Percentiles rank a stretch among this genome's conserved stretches.
phyloP scores from a whole-genome alignment of 192 early-diverging fungal genomes.

The Coemansia sp. region DNA sequence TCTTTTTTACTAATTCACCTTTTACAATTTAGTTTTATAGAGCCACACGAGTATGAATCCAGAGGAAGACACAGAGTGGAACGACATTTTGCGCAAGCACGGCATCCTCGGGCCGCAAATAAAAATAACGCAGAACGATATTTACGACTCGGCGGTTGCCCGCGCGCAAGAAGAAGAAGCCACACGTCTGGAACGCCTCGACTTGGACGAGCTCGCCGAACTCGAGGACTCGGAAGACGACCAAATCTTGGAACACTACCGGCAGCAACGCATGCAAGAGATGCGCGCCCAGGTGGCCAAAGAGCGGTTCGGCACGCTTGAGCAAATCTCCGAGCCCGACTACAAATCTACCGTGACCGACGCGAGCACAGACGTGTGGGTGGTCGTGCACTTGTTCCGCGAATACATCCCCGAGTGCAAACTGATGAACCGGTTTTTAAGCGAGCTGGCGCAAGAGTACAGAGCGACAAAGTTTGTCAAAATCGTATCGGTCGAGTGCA shows the following conservation, averaged over 20 bases:
- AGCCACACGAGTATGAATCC: slow-evolving; percentile 53
- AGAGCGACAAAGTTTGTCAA: slow-evolving; percentile 91
- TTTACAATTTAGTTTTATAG: neutral
- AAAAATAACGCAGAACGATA: slow-evolving; percentile 57
- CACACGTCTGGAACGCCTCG: slow-evolving; percentile 72
- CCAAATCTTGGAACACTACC: slow-evolving; percentile 74
- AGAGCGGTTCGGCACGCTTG: slow-evolving; percentile 83
- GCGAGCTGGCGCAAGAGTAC: slow-evolving; percentile 62
- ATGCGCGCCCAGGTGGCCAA: slow-evolving; percentile 68
- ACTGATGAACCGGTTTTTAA: slow-evolving; percentile 74
- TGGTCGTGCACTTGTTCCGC: slow-evolving; percentile 59
- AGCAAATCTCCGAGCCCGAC: slow-evolving; percentile 90
- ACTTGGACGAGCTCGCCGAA: slow-evolving; percentile 85
- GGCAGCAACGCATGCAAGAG: slow-evolving; percentile 81
- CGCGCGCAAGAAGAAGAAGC: slow-evolving; percentile 58
- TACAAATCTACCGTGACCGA: slow-evolving; percentile 88
- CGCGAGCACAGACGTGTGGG: slow-evolving; percentile 74
- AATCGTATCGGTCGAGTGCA: slow-evolving; percentile 90
- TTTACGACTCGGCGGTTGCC: slow-evolving; percentile 52
- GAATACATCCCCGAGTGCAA: slow-evolving; percentile 79
- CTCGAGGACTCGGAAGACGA: slow-evolving; percentile 94
- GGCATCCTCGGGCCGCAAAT: slow-evolving; percentile 85
- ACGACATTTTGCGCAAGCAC: slow-evolving; percentile 89
- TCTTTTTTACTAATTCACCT: neutral
- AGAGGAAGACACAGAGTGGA: slow-evolving; percentile 79